Conservation (phyloP, 208 protist species). For the Phytomonas francai region DNA sequence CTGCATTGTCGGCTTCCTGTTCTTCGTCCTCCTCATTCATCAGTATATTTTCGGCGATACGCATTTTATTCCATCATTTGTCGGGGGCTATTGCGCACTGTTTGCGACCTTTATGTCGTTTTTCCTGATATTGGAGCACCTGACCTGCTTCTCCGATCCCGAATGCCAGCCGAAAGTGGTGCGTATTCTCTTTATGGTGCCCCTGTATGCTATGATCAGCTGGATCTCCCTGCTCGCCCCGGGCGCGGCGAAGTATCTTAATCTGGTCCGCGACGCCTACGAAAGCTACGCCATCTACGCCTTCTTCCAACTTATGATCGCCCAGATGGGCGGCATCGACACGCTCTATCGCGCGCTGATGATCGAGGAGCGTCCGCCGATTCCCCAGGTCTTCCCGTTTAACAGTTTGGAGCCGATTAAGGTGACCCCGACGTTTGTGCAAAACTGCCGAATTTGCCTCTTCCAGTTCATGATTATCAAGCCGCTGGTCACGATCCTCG, state of each 20-base stretch:
- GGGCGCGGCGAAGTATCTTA: conserved; percentile 78
- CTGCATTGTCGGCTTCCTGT: conserved; percentile 62
- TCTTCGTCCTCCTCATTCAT: conserved; percentile 59
- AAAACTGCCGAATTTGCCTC: conserved; percentile 79
- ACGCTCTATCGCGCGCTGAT: conserved; percentile 78
- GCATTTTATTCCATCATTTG: conserved; percentile 58
- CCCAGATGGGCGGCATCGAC: conserved; percentile 86
- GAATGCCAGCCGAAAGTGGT: conserved; percentile 90
- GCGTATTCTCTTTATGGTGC: conserved; percentile 93
- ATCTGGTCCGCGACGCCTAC: conserved; percentile 87
- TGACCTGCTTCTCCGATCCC: conserved; percentile 83
- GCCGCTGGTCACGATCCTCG: conserved; percentile 73
- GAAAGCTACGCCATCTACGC: conserved; percentile 93
- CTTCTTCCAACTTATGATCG: conserved; percentile 92
- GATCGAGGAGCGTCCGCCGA: conserved; percentile 67
- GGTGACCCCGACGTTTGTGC: conserved; percentile 77
- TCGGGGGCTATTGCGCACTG: conserved; percentile 85
- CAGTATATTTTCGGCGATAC: conserved; percentile 31
- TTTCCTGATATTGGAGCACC: conserved; percentile 89
- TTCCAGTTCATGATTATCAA: conserved; percentile 92
- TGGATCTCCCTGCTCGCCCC: conserved; percentile 73
- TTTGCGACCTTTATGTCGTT: conserved; percentile 81
- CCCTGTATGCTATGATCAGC: conserved; percentile 84
- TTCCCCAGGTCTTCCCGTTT: conserved; percentile 76
- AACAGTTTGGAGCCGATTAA: conserved; percentile 80